A percentile compares a stretch with the other conserved stretches of the same genome.
Evolutionary conservation across 2,329 filamentous ascomycete species (phyloP).

Genomic region (Ascochyta fabae): DNA sequence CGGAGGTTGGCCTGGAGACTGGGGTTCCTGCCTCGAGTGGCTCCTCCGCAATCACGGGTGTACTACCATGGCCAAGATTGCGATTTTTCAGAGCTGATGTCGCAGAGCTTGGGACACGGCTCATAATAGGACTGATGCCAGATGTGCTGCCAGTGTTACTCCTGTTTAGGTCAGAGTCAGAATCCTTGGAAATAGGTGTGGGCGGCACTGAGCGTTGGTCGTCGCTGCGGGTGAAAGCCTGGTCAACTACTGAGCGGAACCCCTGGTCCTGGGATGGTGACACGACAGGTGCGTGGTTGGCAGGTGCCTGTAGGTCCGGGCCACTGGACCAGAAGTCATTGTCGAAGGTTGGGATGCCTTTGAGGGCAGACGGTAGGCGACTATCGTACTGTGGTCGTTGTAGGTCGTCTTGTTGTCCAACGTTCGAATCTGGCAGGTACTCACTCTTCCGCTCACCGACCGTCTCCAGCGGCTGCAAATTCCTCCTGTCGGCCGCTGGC

Average conservation of each 20-base stretch:
- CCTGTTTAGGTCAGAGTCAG: slow-evolving; percentile 56
- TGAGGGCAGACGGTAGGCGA: slow-evolving; percentile 22
- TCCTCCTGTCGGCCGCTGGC: slow-evolving; percentile 29
- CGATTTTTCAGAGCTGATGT: slow-evolving; percentile 47
- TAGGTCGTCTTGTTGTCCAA: slow-evolving; percentile 13
- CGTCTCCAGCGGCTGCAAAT: slow-evolving; percentile 54
- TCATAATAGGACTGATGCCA: slow-evolving; percentile 71
- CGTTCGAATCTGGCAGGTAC: slow-evolving; percentile 57
- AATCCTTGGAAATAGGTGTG: slow-evolving; percentile 57
- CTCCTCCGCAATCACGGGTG: slow-evolving; percentile 64
- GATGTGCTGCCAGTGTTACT: slow-evolving; percentile 69
- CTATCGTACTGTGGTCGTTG: slow-evolving; percentile 17
- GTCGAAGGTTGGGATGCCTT: slow-evolving; percentile 33
- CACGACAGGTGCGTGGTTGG: slow-evolving; percentile 19
- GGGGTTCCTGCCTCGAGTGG: slow-evolving; percentile 47
- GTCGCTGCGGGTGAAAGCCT: slow-evolving; percentile 68
- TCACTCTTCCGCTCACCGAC: slow-evolving; percentile 67
- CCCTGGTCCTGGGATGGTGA: slow-evolving; percentile 34
- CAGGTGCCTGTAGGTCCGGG: slow-evolving; percentile 19
- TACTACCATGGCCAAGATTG: slow-evolving; percentile 50
- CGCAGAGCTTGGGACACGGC: slow-evolving; percentile 57
- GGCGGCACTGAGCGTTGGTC: slow-evolving; percentile 61
- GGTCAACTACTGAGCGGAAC: slow-evolving; percentile 62
- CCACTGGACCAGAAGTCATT: slow-evolving; percentile 37
- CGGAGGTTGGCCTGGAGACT: slow-evolving; percentile 45